A percentile compares a stretch with the other conserved stretches of the same genome.
Evolutionary conservation across 495 filamentous ascomycete species (phyloP).

Genomic region (Neurospora hispaniola): DNA sequence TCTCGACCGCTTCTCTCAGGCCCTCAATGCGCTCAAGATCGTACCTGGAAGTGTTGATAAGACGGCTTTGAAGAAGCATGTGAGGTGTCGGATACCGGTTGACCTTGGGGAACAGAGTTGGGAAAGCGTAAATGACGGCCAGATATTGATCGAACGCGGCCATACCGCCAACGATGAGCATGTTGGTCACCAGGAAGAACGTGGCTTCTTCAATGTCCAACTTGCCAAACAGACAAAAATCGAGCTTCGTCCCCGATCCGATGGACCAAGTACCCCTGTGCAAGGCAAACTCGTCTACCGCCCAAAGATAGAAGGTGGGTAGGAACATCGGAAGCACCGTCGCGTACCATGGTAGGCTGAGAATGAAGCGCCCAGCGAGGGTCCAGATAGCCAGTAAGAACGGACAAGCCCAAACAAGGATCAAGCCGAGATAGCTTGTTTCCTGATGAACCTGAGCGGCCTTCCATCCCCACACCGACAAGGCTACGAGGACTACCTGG

Average conservation of each 20-base stretch:
- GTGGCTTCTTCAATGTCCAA: conserved; percentile 58
- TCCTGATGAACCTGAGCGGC: neutral
- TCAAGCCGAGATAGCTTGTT: conserved; percentile 51
- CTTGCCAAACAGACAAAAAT: conserved; percentile 44
- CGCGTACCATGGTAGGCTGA: conserved; percentile 41
- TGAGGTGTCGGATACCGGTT: conserved; percentile 32
- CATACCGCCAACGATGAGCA: conserved; percentile 53
- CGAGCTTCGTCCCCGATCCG: conserved; percentile 49
- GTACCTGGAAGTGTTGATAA: conserved; percentile 32
- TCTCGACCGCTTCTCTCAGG: conserved; percentile 41
- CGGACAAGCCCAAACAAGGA: conserved; percentile 54
- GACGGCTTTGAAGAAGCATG: conserved; percentile 34
- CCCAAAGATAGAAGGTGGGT: conserved; percentile 57
- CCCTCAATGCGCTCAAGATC: conserved; percentile 42
- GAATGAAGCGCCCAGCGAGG: conserved; percentile 46
- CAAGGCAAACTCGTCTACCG: conserved; percentile 53
- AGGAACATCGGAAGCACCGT: conserved; percentile 44
- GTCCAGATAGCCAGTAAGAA: conserved; percentile 53
- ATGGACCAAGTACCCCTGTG: conserved; percentile 57
- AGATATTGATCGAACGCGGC: conserved; percentile 52
- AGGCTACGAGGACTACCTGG: conserved; percentile 28
- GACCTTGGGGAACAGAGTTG: conserved; percentile 32
- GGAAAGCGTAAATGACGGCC: conserved; percentile 47
- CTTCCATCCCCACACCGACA: conserved; percentile 21
- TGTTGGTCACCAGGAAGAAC: conserved; percentile 58